phyloP scores from a whole-genome alignment of 2,329 filamentous ascomycete species.

The Ophiocordyceps camponoti-floridani region DNA sequence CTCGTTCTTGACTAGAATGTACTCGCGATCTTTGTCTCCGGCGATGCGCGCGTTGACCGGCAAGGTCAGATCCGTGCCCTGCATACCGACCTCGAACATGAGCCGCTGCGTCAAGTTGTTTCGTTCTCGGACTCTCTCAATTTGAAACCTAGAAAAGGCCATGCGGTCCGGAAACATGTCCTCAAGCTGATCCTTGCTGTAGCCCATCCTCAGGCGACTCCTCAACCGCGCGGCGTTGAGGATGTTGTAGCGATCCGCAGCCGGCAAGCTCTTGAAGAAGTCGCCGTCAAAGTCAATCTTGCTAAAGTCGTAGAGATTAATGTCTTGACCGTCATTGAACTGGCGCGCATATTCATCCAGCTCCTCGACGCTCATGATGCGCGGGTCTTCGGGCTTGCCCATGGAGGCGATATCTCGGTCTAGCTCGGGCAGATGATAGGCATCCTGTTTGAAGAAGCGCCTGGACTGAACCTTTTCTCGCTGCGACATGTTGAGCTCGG shows the following conservation, averaged over 20 bases:
- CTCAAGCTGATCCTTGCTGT: slow-evolving; percentile 91
- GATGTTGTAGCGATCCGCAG: slow-evolving; percentile 90
- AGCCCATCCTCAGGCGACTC: slow-evolving; percentile 81
- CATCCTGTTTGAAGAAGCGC: slow-evolving; percentile 79
- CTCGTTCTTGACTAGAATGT: slow-evolving; percentile 90
- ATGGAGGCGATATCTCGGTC: slow-evolving; percentile 65
- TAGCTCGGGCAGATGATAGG: slow-evolving; percentile 85
- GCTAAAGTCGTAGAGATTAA: slow-evolving; percentile 85
- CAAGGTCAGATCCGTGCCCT: slow-evolving; percentile 53
- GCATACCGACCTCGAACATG: slow-evolving; percentile 90
- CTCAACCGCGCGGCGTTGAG: slow-evolving; percentile 81
- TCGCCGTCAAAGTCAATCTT: slow-evolving; percentile 96
- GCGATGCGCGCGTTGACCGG: slow-evolving; percentile 50
- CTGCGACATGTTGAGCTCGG: slow-evolving; percentile 69
- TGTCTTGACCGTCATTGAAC: slow-evolving; percentile 82
- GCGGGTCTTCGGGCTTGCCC: slow-evolving; percentile 78
- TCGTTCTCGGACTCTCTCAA: slow-evolving; percentile 79
- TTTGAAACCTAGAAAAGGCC: slow-evolving; percentile 93
- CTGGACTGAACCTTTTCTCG: slow-evolving; percentile 57
- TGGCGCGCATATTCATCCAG: slow-evolving; percentile 85
- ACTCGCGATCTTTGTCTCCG: slow-evolving; percentile 79
- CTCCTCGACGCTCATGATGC: slow-evolving; percentile 92
- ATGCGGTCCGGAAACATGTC: slow-evolving; percentile 95
- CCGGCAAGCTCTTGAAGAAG: slow-evolving; percentile 83
- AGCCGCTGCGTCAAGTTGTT: slow-evolving; percentile 89